phyloP scores from a whole-genome alignment of 495 filamentous ascomycete genomes.

The Ascobolus immersus region DNA sequence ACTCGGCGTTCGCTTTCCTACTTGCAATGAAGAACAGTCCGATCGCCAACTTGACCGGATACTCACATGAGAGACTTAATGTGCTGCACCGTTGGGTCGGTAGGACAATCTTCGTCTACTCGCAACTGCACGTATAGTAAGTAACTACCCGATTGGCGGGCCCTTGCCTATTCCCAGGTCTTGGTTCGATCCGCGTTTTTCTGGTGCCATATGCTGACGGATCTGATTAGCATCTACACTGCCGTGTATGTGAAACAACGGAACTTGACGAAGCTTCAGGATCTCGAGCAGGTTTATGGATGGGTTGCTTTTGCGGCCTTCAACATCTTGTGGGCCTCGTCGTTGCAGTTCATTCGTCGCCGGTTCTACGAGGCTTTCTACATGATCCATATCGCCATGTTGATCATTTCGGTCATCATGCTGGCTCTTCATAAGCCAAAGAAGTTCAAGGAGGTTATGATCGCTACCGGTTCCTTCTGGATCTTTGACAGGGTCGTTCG shows the following conservation, averaged over 20 bases:
- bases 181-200: conserved; percentile 22
- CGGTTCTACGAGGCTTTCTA: conserved; percentile 34
- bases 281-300: conserved; percentile 21
- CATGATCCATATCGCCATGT: conserved; percentile 26
- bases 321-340: conserved; percentile 18
- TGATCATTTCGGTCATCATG: conserved; percentile 24
- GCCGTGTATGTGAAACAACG: background rate
- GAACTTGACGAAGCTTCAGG: conserved; percentile 12
- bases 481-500: conserved; percentile 27
- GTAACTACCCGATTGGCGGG: background rate
- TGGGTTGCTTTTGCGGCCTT: conserved; percentile 22
- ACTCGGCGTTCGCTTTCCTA: conserved; percentile 30
- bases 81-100: conserved; percentile 32
- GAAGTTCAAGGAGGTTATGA: conserved; percentile 19
- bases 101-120: conserved; percentile 21
- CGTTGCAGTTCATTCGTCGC: conserved; percentile 15
- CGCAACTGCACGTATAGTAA: conserved; percentile 9
- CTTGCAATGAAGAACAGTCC: conserved; percentile 36
- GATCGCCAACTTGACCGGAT: conserved; percentile 28
- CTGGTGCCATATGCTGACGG: conserved; percentile 9
- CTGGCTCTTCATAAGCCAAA: conserved; percentile 30
- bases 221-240: conserved; percentile 6
- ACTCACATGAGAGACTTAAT: conserved; percentile 36
- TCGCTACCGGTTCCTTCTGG: conserved; percentile 26
- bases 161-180: conserved; percentile 21